Conservation (phyloP, 2,329 filamentous ascomycete species). For the Aspergillus flavus region DNA sequence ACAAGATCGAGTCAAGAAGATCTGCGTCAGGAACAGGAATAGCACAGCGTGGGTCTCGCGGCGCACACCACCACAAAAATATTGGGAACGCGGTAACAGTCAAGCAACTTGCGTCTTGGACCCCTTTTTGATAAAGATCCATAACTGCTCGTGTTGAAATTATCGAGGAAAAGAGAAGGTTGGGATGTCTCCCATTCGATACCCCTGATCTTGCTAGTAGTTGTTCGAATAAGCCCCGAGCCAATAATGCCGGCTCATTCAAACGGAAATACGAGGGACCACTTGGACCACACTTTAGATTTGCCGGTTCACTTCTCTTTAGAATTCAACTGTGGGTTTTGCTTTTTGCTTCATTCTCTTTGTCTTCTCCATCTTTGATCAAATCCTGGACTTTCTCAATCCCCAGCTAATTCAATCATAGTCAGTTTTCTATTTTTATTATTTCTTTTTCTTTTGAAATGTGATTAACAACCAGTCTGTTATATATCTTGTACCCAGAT, state of each 20-base stretch:
- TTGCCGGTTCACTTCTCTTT: background rate
- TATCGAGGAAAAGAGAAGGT: background rate
- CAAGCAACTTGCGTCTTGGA: background rate
- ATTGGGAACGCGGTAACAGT: background rate
- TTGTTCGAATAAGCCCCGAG: background rate
- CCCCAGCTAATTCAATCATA: background rate
- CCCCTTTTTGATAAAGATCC: background rate
- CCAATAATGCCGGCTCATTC: background rate
- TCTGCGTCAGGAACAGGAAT: background rate
- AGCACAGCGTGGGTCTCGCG: background rate
- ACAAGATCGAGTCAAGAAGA: background rate
- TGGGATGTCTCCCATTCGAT: background rate
- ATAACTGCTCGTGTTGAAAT: background rate
- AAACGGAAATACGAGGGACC: constrained; percentile 5
- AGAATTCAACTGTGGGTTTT: background rate
- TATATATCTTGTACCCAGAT: background rate
- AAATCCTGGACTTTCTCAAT: background rate
- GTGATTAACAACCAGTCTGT: background rate
- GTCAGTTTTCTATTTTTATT: background rate
- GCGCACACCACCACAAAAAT: background rate
- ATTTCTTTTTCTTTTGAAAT: background rate
- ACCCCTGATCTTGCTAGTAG: background rate
- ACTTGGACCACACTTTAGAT: background rate
- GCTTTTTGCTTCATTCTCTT: background rate
- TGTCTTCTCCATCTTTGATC: background rate